A percentile compares a stretch with the other conserved stretches of the same genome.
Conservation (phyloP, 2,329 filamentous ascomycete genomes). For the Nigrospora sphaerica region DNA sequence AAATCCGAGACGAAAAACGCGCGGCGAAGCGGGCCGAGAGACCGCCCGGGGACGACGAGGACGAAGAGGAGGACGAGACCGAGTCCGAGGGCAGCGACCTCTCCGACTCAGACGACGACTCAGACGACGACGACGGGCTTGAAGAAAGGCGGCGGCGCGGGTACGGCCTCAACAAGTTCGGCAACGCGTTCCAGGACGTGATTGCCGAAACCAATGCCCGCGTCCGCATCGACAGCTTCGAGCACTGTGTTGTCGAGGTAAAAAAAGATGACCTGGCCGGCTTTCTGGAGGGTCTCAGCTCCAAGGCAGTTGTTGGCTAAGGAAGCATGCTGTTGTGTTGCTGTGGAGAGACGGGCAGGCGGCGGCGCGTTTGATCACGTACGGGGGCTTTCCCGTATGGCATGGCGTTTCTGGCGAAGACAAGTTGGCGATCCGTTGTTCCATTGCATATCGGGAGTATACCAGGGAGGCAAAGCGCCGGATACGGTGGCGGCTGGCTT, state of each 20-base stretch:
- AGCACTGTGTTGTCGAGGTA: conserved; percentile 97
- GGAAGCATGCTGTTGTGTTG: neutral
- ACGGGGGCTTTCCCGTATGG: too few species aligned
- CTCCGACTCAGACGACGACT: conserved; percentile 44
- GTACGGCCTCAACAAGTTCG: conserved; percentile 81
- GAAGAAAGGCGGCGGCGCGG: conserved; percentile 50
- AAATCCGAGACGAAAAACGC: conserved; percentile 53
- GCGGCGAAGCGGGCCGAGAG: conserved; percentile 44
- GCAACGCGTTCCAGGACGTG: conserved; percentile 91
- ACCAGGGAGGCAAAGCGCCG: too few species aligned
- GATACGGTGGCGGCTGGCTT: too few species aligned
- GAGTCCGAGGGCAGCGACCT: conserved; percentile 38
- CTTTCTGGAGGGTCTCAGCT: conserved; percentile 86
- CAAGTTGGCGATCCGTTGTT: too few species aligned
- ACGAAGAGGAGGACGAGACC: conserved; percentile 39
- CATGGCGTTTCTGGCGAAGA: too few species aligned
- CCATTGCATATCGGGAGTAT: too few species aligned
- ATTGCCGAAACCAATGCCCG: conserved; percentile 84
- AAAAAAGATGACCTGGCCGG: conserved; percentile 87
- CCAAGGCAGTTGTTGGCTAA: conserved; percentile 74
- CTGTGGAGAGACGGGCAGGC: too few species aligned
- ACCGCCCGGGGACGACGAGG: conserved; percentile 16
- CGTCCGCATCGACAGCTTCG: conserved; percentile 91
- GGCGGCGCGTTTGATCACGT: too few species aligned
- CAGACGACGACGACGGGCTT: conserved; percentile 49